Evolutionary conservation across 179 eudicot species (phyloP).

Genomic region (Silene coronaria): DNA sequence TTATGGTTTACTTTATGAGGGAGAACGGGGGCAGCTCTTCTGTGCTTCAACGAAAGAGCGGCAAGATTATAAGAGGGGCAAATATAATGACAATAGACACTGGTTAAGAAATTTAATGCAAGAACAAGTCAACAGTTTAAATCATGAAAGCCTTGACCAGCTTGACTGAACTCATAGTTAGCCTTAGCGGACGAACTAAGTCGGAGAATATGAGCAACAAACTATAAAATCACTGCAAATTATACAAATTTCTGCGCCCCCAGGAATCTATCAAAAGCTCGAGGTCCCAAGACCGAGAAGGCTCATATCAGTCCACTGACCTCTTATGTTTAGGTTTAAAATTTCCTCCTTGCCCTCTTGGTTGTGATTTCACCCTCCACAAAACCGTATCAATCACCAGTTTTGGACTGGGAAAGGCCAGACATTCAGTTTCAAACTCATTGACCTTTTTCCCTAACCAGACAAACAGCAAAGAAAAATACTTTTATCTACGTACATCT

Average conservation of each 20-base stretch:
- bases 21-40: neutral
- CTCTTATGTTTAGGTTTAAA: neutral
- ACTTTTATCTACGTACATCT: neutral
- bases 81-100: neutral
- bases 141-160: neutral
- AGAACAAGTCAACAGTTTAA: neutral
- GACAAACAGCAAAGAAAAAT: neutral
- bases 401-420: neutral
- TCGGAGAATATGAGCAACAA: neutral
- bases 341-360: neutral
- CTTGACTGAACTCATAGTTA: neutral
- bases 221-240: neutral
- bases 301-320: neutral
- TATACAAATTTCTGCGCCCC: neutral
- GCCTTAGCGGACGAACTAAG: neutral
- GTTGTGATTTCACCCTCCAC: neutral
- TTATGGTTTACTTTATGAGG: neutral
- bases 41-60: neutral
- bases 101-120: neutral
- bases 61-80: neutral
- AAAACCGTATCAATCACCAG: neutral
- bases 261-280: neutral
- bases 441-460: neutral
- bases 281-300: neutral
- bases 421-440: neutral